These are phyloP conservation scores for Prunella vulgaris DNA, from an alignment of 257 asterid genomes.

Conservation along the genomic window DNA sequence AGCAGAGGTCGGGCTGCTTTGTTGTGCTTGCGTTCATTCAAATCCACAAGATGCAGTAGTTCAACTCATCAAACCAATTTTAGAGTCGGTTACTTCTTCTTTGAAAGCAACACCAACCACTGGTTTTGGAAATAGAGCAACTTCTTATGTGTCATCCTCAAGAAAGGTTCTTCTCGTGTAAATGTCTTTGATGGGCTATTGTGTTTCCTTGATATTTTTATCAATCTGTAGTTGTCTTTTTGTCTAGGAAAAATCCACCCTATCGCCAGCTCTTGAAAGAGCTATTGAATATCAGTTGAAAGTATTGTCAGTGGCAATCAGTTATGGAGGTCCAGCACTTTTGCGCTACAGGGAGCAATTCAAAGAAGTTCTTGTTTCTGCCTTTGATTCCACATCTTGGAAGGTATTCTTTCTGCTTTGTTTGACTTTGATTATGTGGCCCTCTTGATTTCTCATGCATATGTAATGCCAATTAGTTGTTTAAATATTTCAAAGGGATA, in stretches of 20 bases:
- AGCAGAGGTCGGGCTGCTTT: slow-evolving; percentile 95
- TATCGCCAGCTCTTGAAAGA: slow-evolving; percentile 91
- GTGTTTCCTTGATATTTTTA: slow-evolving; percentile 21
- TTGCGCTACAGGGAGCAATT: slow-evolving; percentile 66
- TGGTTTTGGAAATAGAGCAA: slow-evolving; percentile 67
- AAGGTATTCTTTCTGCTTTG: slow-evolving; percentile 58
- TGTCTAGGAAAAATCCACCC: slow-evolving; percentile 59
- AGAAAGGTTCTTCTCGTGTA: slow-evolving; percentile 61
- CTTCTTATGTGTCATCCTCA: slow-evolving; percentile 38
- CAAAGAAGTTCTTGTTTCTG: slow-evolving; percentile 75
- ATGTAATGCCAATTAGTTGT: slow-evolving; percentile 4
- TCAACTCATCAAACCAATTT: slow-evolving; percentile 78
- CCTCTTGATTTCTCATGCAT: slow-evolving; percentile 7
- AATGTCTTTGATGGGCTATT: slow-evolving; percentile 22
- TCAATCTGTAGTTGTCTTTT: slow-evolving; percentile 24
- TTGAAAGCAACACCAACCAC: slow-evolving; percentile 71
- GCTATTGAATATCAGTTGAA: slow-evolving; percentile 87
- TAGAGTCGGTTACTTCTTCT: slow-evolving; percentile 66
- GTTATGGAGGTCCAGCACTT: slow-evolving; percentile 89
- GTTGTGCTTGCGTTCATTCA: slow-evolving; percentile 96
- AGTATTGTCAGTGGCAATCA: slow-evolving; percentile 85
- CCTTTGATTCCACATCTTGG: slow-evolving; percentile 96
- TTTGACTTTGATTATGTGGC: not conserved
- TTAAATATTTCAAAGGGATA: not conserved
- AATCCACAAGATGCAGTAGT: slow-evolving; percentile 83